These are phyloP conservation scores for Globisporangium echinulatum DNA, from an alignment of 352 stramenopile genomes.

Conservation along the genomic window DNA sequence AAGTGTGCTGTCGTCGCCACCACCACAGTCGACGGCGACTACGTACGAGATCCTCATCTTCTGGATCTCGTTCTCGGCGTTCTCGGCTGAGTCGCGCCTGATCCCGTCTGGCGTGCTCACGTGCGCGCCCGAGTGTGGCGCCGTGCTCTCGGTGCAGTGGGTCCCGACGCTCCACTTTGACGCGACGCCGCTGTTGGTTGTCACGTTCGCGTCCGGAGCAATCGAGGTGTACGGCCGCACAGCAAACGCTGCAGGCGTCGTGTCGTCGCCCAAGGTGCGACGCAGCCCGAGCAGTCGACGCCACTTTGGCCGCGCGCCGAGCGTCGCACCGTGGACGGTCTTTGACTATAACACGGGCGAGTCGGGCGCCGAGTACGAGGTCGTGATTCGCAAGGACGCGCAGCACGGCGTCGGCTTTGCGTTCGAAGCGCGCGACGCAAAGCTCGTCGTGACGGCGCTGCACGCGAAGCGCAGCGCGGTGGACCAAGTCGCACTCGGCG, in stretches of 20 bases:
- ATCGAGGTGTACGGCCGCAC: constrained; percentile 64
- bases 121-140: constrained; percentile 32
- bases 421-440: constrained; percentile 31
- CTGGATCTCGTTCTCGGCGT: constrained; percentile 80
- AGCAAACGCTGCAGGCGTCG: constrained; percentile 41
- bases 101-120: constrained; percentile 71
- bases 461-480: constrained; percentile 12
- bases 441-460: constrained; percentile 28
- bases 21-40: constrained; percentile 9
- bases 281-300: constrained; percentile 11
- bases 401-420: constrained; percentile 31
- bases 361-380: constrained; percentile 64
- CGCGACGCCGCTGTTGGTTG: constrained; percentile 61
- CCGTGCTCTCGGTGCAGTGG: constrained; percentile 76
- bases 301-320: constrained; percentile 29
- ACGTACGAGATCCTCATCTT: constrained; percentile 74
- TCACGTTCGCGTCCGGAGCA: constrained; percentile 47
- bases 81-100: constrained; percentile 69
- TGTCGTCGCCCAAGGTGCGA: constrained; percentile 36
- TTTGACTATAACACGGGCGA: constrained; percentile 64
- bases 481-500: constrained; percentile 20
- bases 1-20: neutral
- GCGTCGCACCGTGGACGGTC: constrained; percentile 64
- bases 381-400: constrained; percentile 35
- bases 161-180: constrained; percentile 78